Base-by-base conservation (phyloP, 331 rosid genomes). In the Spiraea crenata region DNA sequence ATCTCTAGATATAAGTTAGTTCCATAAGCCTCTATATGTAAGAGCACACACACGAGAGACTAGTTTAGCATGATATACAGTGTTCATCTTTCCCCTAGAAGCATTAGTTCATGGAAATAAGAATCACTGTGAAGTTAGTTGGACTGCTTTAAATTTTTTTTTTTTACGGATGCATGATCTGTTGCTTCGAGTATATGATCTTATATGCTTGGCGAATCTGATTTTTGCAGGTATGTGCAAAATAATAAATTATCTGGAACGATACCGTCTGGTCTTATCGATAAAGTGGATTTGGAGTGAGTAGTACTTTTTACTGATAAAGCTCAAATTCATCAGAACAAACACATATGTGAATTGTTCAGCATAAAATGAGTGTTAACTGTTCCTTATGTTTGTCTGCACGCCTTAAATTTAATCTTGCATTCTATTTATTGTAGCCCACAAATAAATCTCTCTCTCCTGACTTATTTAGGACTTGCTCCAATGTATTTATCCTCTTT, bases 191-290 rank as follows among this genome's bases (percentile, higher is more conserved):
- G 64, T 49, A 5, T 51, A 47, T 56, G 40, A 31, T 40, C 55
- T 55, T 44, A 66, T 50, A 48, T 50, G 40, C 42, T 34, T 58
- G 56, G 67, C 60, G 63, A 73, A 48, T 82, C 17, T 81, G 72
- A 70, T 77, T 71, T 41, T 71, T 79, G 80, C 85, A 93, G 97
- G 85, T 80, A 91, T 78, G 87, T 91, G 82, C 96, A 91, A 84
- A 89, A 91, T 75, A 93, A 93, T 75, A 63, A 66, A 90, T 68
- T 93, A 80, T 85, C 90, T 15, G 99, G 99, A 84, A 78, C 82
- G 4, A 75, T 93, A 54, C 99, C 99, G 4, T 70, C 82, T 2
- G 80, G 82, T 65, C 97, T 91, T 73, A 74, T 78, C 60, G 84
- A 76, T 55, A 83, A 76, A 77, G 76, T 91, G 73, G 73, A 73